phyloP scores from a whole-genome alignment of 371 early-diverging fungal genomes.

The Paraphysoderma sedebokerense region DNA sequence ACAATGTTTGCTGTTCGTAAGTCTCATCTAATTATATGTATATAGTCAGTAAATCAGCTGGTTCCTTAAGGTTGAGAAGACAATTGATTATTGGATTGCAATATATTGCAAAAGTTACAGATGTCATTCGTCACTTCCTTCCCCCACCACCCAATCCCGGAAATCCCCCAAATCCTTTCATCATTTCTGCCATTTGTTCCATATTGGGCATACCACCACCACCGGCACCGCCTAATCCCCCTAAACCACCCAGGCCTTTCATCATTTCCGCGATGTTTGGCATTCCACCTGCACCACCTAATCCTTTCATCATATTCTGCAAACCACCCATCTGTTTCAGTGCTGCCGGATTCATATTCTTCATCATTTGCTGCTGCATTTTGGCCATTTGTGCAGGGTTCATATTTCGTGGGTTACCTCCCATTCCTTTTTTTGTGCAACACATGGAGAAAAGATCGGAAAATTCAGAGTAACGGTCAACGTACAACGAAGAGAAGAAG shows the following conservation, averaged over 20 bases:
- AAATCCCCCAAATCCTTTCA: neutral
- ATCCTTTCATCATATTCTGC: slow-evolving; percentile 17
- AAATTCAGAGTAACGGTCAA: neutral
- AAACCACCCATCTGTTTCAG: slow-evolving; percentile 47
- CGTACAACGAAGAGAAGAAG: neutral
- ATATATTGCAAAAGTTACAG: too few species aligned
- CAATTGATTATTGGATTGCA: too few species aligned
- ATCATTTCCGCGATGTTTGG: slow-evolving; percentile 42
- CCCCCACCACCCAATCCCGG: too few species aligned
- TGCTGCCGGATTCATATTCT: slow-evolving; percentile 54
- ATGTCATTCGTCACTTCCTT: too few species aligned
- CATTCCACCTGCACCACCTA: slow-evolving; percentile 20
- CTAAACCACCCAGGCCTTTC: slow-evolving; percentile 8
- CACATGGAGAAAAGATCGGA: slow-evolving; percentile 11
- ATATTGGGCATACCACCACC: slow-evolving; percentile 2
- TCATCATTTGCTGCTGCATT: slow-evolving; percentile 48
- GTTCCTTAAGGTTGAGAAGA: too few species aligned
- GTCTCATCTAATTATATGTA: too few species aligned
- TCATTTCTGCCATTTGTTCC: neutral
- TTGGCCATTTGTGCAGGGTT: slow-evolving; percentile 35
- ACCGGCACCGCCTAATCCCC: slow-evolving; percentile 10
- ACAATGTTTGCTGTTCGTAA: too few species aligned
- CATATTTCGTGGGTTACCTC: slow-evolving; percentile 12
- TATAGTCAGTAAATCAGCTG: too few species aligned
- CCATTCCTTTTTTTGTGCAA: slow-evolving; percentile 3